Conservation (phyloP, 2,329 filamentous ascomycete species). For the Penicillium sp. region DNA sequence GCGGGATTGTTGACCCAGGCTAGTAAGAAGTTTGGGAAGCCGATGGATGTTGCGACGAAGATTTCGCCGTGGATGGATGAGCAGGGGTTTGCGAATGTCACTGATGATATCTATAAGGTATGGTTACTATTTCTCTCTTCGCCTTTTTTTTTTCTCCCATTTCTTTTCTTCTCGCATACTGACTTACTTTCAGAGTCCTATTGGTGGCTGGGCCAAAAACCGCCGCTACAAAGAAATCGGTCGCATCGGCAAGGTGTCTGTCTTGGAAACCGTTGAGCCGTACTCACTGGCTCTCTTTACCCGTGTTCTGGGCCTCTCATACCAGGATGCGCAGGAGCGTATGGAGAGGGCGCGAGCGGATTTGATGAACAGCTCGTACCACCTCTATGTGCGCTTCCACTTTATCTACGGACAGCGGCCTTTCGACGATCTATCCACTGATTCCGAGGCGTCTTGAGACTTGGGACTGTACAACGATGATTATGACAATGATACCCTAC, state of each 20-base stretch:
- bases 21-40: slow-evolving; percentile 35
- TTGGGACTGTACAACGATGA: background rate
- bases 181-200: slow-evolving; percentile 25
- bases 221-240: slow-evolving; percentile 36
- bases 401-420: slow-evolving; percentile 35
- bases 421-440: slow-evolving; percentile 12
- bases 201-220: slow-evolving; percentile 37
- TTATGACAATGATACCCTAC: slow-evolving; percentile 4
- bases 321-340: slow-evolving; percentile 31
- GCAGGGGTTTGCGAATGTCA: slow-evolving; percentile 33
- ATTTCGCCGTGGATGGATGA: slow-evolving; percentile 28
- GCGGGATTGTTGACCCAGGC: slow-evolving; percentile 29
- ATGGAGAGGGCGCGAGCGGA: slow-evolving; percentile 31
- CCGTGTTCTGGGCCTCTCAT: slow-evolving; percentile 33
- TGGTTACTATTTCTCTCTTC: background rate
- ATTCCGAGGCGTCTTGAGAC: background rate
- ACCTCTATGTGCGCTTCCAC: slow-evolving; percentile 32
- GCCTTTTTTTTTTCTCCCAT: background rate
- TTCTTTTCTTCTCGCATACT: too few relatives aligned
- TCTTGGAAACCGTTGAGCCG: slow-evolving; percentile 37
- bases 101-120: slow-evolving; percentile 38
- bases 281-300: slow-evolving; percentile 41
- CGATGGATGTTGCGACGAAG: slow-evolving; percentile 33
- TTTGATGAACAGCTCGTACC: slow-evolving; percentile 22
- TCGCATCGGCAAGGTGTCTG: slow-evolving; percentile 27